Evolutionary conservation across 2,329 filamentous ascomycete genomes (phyloP), one percentile per base, ranked within the genome.

Genomic region (Hirsutella minnesotensis): DNA sequence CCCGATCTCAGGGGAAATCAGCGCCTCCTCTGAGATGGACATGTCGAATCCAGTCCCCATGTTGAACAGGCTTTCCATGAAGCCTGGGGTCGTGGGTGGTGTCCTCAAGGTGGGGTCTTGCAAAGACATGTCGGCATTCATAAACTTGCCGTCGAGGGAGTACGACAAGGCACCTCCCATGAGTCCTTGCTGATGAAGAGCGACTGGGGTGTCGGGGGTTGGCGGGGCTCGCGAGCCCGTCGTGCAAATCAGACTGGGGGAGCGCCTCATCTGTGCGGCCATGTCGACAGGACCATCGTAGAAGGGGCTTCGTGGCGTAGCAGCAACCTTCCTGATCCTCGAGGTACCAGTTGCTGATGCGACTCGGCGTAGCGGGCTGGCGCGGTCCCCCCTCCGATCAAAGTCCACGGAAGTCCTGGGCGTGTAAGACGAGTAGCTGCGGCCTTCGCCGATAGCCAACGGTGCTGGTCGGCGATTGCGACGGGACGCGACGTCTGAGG

Each of bases 401-500:
- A 64, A 55, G n/a, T 77, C 74, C 5, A 70, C 49, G 2, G 63
- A 68, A 1, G 69, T 69, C 55, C 69, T 71, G 8, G 70, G 66
- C 3, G 61, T 62, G 21, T 53, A 58, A 3, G 49, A 64, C 0
- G 70, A 65, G 34, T 61, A 66, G 48, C 61, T 68, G 41, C 70
- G 66, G 18, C 69, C 56, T 9, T 68, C 63, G 9, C 59, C 59
- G 34, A 71, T 63, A 22, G 67, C 64, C n/a, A 76, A 60, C 24
- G 69, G 65, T 22, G 72, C 56, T 9, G 61, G 60, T 4, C 61
- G 60, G 38, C 57, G 66, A 41, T 72, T 68, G 43, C 75, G 66
- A 38, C 75, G 67, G 16, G 67, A 68, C 15, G 73, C 74, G 46
- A 77, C 72, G 49, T 77, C 73, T 43, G 72, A 63, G 0, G 67